Evolutionary conservation across 2,329 filamentous ascomycete genomes (phyloP), one percentile per base, ranked within the genome.

Genomic region (Alternaria triticina): DNA sequence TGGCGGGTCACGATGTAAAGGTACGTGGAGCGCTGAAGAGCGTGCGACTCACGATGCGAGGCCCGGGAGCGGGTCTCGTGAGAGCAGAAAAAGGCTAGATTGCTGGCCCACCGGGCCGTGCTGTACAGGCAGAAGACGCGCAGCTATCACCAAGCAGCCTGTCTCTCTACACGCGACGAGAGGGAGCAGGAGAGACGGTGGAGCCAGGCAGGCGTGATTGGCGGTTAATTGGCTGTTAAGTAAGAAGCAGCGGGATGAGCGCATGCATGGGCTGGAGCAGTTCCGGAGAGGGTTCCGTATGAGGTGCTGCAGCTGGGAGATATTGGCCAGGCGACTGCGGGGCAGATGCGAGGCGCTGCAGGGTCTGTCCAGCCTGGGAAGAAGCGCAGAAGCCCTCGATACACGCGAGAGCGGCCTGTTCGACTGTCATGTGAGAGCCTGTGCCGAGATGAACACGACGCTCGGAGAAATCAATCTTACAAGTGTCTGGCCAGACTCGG

Each of bases 21-120:
- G 63, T 67, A 71, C 64, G 72, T 68, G 63, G 74, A 70, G 62
- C 61, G 62, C 67, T 70, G 68, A 44, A 59, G 58, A 62, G 66
- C 59, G 63, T 69, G 59, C 59, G 62, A 62, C 69, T 33, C 52
- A 55, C 63, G 57, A 67, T 59, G 61, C 71, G 70, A 72, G 64
- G 71, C 64, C 69, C 64, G 66, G 50, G 61, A 64, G 61, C 66
- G 66, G 72, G 75, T 77, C 75, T 77, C 71, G 75, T 77, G 72
- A 73, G 52, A 70, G 72, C 72, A 65, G 62, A 72, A 72, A 65
- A 55, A 56, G 74, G 72, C 72, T 75, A 74, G 68, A 64, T 57
- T 61, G 63, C 43, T 65, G 73, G 71, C 64, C 61, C 66, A 66
- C 62, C 73, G 74, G 74, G 67, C 74, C 74, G 74, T 65, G 55